Evolutionary conservation across 306 rosid species (phyloP), one percentile per base, ranked within the genome.

Genomic region (Inga laurina): DNA sequence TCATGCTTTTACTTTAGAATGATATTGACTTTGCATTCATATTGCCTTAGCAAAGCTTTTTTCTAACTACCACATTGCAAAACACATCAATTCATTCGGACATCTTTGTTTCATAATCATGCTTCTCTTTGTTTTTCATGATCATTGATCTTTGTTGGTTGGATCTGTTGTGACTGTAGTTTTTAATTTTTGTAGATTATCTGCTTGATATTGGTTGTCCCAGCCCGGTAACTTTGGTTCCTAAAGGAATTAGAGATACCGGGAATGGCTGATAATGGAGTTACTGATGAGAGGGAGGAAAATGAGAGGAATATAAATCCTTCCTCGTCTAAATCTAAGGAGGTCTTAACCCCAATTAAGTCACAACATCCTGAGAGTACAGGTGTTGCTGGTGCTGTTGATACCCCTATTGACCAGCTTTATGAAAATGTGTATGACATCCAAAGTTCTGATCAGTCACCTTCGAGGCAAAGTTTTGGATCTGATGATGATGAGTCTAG

Each of bases 391-490:
- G 91, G 82, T 87, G 87, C 81, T 69, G 86, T 84, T 43, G 98
- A 92, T 75, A 91, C 97, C 66, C 91, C 99, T 3, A 92, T 97
- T 35, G 97, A 97, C 90, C 89, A 92, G 91, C 95, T 97, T 51
- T 97, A 97, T 89, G 98, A 97, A 59, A 94, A 97, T 86, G 98
- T 97, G 10, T 97, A 95, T 82, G 99, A 97, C 78, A 94, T 97
- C 97, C 98, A 94, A 88, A 97, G 97, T 88, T 97, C 98, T 67
- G 98, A 97, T 87, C 97, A 82, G 79, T 97, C 99, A 4, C 92
- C 97, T 39, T 92, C 98, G 9, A 86, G 97, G 85, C 91, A 66
- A 76, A 97, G 99, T 82, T 90, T 89, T 88, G 95, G 93, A 81
- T 92, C 99, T 5, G 92, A 94, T 78, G 98, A 94, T n/a, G 99